Evolutionary conservation across 345 rosid species (phyloP).

Genomic region (Acer yangbiense): DNA sequence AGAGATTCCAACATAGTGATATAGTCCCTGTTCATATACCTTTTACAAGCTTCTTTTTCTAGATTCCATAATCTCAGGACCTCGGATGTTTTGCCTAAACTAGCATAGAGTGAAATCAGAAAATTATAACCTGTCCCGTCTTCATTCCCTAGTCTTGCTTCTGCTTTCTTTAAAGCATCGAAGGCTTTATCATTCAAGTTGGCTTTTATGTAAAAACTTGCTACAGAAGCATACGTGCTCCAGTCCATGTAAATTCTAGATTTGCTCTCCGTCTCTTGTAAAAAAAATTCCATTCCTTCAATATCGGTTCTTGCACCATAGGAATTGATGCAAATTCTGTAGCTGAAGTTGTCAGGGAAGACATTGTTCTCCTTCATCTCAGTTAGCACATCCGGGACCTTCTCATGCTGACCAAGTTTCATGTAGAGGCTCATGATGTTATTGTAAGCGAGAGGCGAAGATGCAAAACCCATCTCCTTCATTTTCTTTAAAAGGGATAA

Average conservation of each 20-base stretch:
- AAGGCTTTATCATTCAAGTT: slow-evolving; percentile 50
- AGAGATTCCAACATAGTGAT: slow-evolving; percentile 65
- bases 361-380: slow-evolving; percentile 74
- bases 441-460: slow-evolving; percentile 61
- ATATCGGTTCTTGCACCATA: slow-evolving; percentile 60
- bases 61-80: slow-evolving; percentile 71
- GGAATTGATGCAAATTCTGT: slow-evolving; percentile 74
- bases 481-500: slow-evolving; percentile 63
- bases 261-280: slow-evolving; percentile 71
- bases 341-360: slow-evolving; percentile 78
- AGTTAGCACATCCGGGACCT: slow-evolving; percentile 54
- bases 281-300: slow-evolving; percentile 51
- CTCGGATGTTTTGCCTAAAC: slow-evolving; percentile 61
- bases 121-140: slow-evolving; percentile 75
- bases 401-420: slow-evolving; percentile 55
- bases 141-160: slow-evolving; percentile 55
- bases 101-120: slow-evolving; percentile 72
- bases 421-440: slow-evolving; percentile 83
- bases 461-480: slow-evolving; percentile 68
- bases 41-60: slow-evolving; percentile 61
- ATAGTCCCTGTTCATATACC: slow-evolving; percentile 66
- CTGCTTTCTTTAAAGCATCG: slow-evolving; percentile 58
- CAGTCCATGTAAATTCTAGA: slow-evolving; percentile 63
- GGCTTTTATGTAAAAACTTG: slow-evolving; percentile 65
- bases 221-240: slow-evolving; percentile 79